Evolutionary conservation across 805 yeast genomes (phyloP), one percentile per base, ranked within the genome.

Genomic region (Starmerella stigmatis): DNA sequence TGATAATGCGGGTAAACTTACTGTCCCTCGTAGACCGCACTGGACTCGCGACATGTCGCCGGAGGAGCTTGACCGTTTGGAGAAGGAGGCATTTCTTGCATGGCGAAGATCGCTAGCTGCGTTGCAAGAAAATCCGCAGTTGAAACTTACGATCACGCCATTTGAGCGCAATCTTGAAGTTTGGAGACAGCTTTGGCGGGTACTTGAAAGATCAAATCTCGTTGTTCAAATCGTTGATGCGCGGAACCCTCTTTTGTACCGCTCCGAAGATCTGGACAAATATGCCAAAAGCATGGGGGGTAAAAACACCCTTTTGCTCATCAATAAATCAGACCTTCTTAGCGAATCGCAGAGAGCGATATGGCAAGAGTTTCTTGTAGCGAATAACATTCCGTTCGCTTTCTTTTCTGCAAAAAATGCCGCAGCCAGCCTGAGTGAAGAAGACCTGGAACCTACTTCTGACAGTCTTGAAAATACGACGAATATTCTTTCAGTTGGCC

Each of bases 111-210:
- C 78, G 41, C 71, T 92, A 50, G 98, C 98, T 0, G 64, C 72
- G 35, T 69, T 92, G 46, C 94, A 88, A 52, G 94, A 89, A 62
- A 74, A 73, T 55, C 77, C 86, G 53, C 94, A 89, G 62, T 69
- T 92, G 57, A 68, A 88, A 48, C 72, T 92, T 61, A 46, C 54
- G 2, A 29, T 51, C 23, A 92, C 98, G 0, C 98, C 98, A 4
- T 92, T 89, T 60, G 98, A 92, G 68, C 78, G 98, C 68, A 92
- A 92, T 62, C 70, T 92, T 52, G 96, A 89, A 70, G 96, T 92
- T 47, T 92, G 98, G 98, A 79, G 92, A 61, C 98, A 92, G 66
- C 69, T 92, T 53, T 92, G 98, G 98, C 76, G 98, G 66, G 98
- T 92, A 35, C 83, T 86, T 20, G 98, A 92, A 64, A 76, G 97